Conservation (phyloP, 805 yeast species). For the Pichia occidentalis region DNA sequence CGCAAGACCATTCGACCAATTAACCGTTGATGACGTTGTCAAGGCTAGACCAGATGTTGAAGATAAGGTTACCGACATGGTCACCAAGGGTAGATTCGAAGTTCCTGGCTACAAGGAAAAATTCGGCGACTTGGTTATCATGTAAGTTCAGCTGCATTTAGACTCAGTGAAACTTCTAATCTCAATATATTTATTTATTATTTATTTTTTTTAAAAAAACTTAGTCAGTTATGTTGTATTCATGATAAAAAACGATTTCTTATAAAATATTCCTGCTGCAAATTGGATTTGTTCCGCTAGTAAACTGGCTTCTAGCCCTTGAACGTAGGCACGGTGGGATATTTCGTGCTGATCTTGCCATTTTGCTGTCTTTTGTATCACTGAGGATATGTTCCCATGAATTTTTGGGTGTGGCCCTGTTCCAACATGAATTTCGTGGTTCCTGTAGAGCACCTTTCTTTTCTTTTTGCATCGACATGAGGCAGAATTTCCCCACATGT, state of each 20-base stretch:
- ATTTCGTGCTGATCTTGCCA: too few relatives aligned
- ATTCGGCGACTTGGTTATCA: conserved; percentile 94
- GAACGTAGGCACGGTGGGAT: too few relatives aligned
- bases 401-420: too few relatives aligned
- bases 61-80: conserved; percentile 90
- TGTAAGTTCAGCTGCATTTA: conserved; percentile 40
- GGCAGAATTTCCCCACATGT: too few relatives aligned
- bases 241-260: conserved; percentile 3
- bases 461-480: too few relatives aligned
- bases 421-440: too few relatives aligned
- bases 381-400: too few relatives aligned
- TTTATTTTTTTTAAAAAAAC: conserved; percentile 10
- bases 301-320: too few relatives aligned
- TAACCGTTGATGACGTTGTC: conserved; percentile 90
- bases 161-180: conserved; percentile 10
- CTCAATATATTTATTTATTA: conserved; percentile 14
- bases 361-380: too few relatives aligned
- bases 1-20: conserved; percentile 96
- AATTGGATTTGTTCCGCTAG: background rate
- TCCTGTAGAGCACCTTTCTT: too few relatives aligned
- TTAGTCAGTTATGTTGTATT: conserved; percentile 8
- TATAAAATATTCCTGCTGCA: background rate
- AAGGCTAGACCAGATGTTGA: conserved; percentile 97
- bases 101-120: conserved; percentile 98
- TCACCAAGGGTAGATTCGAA: conserved; percentile 94